Percentiles rank a stretch among this genome's conserved stretches.
Evolutionary conservation across 2,329 filamentous ascomycete species (phyloP).

Genomic region (Colletotrichum sp.): DNA sequence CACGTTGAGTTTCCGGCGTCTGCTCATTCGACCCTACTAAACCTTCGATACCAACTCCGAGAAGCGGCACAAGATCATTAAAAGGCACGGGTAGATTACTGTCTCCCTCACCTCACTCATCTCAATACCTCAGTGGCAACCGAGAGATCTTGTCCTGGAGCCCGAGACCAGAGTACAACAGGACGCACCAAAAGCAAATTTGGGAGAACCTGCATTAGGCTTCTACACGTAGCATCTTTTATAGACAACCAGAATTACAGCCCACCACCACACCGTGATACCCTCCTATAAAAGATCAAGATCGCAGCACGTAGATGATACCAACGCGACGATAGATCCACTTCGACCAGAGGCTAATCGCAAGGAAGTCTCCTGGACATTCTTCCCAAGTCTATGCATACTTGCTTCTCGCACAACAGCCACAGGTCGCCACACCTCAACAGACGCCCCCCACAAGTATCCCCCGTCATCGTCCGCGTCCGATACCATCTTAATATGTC

Average conservation of each 20-base stretch:
- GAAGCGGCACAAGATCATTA: not conserved
- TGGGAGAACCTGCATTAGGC: not conserved
- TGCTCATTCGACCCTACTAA: not conserved
- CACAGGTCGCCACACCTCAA: not conserved
- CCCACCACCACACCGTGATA: not conserved
- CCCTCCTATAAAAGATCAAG: not conserved
- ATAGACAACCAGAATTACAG: not conserved
- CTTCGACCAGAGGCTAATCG: not conserved
- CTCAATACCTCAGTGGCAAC: not conserved
- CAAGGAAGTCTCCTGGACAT: not conserved
- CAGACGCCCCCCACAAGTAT: not conserved
- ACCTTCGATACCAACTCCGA: not conserved
- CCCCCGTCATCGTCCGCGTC: not conserved
- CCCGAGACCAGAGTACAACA: no score
- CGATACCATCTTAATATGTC: not conserved
- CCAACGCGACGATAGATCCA: not conserved
- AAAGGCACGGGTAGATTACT: not conserved
- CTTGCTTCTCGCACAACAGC: not conserved
- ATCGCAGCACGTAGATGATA: not conserved
- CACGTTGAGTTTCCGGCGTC: not conserved
- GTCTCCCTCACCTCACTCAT: not conserved
- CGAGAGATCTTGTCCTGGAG: not conserved
- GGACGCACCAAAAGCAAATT: no score
- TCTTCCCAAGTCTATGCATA: not conserved
- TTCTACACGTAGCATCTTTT: not conserved